Evolutionary conservation across 768 basidiomycete genomes (phyloP), one percentile per base, ranked within the genome.

Genomic region (Candolleomyces eurysporus): DNA sequence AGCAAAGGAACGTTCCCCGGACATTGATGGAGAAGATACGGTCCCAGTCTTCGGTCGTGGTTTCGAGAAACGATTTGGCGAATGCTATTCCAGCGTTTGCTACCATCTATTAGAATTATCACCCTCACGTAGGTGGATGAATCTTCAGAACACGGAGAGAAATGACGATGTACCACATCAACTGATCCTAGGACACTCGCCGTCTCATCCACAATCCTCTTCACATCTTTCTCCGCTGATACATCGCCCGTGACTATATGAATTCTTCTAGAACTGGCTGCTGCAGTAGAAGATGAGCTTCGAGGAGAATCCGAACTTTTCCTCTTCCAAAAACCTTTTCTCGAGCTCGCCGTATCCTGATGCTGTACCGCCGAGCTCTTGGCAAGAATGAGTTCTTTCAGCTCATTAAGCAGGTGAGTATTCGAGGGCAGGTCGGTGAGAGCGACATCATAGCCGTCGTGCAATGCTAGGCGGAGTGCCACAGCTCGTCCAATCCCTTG

Each of bases 1-100:
- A 88, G 67, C 84, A 88, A 62, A 84, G 77, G 73, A 84, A 87
- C 2, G 79, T 72, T 42, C 86, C 86, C 57, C 82, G 79, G 62
- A 80, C 75, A 65, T 89, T 89, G 65, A 88, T 73, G 5, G 77
- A 73, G 62, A 82, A 72, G 7, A 73, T 45, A 66, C 66, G 71
- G 66, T 86, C 77, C 76, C 73, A 80, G 0, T 76, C 70, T 9
- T 77, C 71, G 1, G 73, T 50, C 3, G 68, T 39, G 59, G 57
- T 54, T 39, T 63, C 52, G n/a, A 63, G 43, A 32, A 63, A 56
- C 1, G 58, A 54, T n/a, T 48, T 59, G 4, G 61, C 42, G 19
- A 63, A 26, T 26, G 57, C 58, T 31, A 63, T 48, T 8, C 61
- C 61, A 13, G 61, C 61, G 17, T 63, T 63, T n/a, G 61, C 61